Percentiles rank a stretch among this genome's conserved stretches.
Conservation (phyloP, 306 rosid genomes). For the Hylodesmum podocarpum region DNA sequence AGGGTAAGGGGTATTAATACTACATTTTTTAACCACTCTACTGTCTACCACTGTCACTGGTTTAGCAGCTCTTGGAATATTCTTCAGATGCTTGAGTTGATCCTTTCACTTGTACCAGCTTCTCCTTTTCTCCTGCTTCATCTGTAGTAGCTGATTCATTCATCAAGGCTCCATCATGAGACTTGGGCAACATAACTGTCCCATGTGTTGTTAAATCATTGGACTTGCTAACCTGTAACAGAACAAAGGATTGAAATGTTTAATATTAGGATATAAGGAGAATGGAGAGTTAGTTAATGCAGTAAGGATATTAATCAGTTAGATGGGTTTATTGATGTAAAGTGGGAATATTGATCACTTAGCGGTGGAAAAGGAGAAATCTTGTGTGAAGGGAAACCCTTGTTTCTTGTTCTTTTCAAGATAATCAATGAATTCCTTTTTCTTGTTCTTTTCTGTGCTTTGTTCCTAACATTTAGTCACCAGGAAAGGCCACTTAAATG, state of each 20-base stretch:
- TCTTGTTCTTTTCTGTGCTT: too few species aligned
- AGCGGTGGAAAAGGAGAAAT: too few species aligned
- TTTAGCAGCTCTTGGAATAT: slow-evolving; percentile 30
- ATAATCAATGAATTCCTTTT: too few species aligned
- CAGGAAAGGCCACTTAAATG: not conserved
- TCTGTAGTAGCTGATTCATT: slow-evolving; percentile 29
- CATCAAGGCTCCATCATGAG: slow-evolving; percentile 35
- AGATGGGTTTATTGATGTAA: too few species aligned
- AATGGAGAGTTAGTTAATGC: too few species aligned
- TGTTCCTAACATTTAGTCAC: too few species aligned
- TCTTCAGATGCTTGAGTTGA: slow-evolving; percentile 28
- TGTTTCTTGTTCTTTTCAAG: too few species aligned
- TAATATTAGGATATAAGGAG: too few species aligned
- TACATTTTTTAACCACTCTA: not conserved
- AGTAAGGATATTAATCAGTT: not conserved
- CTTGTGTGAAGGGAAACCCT: too few species aligned
- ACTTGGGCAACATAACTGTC: slow-evolving; percentile 25
- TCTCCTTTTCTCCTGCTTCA: slow-evolving; percentile 18
- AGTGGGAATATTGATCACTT: too few species aligned
- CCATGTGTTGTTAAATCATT: slow-evolving; percentile 28
- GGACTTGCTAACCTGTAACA: slow-evolving; percentile 24
- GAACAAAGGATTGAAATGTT: not conserved
- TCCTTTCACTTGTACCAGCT: slow-evolving; percentile 29
- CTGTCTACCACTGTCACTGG: not conserved
- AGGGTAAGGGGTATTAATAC: not conserved